Percentiles rank a stretch among this genome's conserved stretches.
Conservation (phyloP, 768 basidiomycete species). For the Lentinula sp. region DNA sequence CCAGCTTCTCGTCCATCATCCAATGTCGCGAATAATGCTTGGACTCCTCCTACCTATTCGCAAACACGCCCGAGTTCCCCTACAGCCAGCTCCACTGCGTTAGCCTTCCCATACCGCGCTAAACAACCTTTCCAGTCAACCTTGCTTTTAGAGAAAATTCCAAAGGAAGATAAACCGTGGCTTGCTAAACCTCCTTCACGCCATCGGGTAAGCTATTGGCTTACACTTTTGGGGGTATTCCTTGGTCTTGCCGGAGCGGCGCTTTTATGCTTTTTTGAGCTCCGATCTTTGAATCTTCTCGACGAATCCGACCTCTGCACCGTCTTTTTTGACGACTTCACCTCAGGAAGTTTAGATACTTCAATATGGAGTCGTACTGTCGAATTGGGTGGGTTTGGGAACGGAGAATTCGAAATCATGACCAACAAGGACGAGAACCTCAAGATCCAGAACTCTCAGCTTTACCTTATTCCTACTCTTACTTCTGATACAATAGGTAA, state of each 20-base stretch:
- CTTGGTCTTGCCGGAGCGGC: conserved; percentile 50
- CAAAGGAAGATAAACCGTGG: conserved; percentile 58
- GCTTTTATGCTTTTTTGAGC: conserved; percentile 50
- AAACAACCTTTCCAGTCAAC: conserved; percentile 40
- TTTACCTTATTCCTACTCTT: conserved; percentile 80
- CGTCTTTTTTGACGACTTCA: conserved; percentile 71
- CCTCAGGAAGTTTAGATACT: conserved; percentile 32
- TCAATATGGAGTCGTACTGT: conserved; percentile 61
- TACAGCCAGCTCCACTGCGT: background rate
- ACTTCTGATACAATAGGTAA: conserved; percentile 42
- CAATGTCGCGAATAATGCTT: conserved; percentile 36
- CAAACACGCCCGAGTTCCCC: conserved; percentile 8
- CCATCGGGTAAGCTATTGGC: conserved; percentile 27
- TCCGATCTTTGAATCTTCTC: conserved; percentile 34
- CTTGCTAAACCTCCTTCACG: conserved; percentile 31
- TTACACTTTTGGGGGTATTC: conserved; percentile 25
- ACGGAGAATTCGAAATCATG: conserved; percentile 77
- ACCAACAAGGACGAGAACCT: conserved; percentile 55
- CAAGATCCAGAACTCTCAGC: conserved; percentile 56
- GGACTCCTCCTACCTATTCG: conserved; percentile 50
- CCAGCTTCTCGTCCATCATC: conserved; percentile 56
- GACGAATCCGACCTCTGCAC: conserved; percentile 40
- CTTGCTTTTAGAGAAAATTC: conserved; percentile 45
- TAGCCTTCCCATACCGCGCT: conserved; percentile 20
- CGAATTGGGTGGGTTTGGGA: conserved; percentile 72